These are phyloP conservation scores for Ganoderma resinaceum DNA, from an alignment of 1,284 basidiomycete species.

Conservation along the genomic window DNA sequence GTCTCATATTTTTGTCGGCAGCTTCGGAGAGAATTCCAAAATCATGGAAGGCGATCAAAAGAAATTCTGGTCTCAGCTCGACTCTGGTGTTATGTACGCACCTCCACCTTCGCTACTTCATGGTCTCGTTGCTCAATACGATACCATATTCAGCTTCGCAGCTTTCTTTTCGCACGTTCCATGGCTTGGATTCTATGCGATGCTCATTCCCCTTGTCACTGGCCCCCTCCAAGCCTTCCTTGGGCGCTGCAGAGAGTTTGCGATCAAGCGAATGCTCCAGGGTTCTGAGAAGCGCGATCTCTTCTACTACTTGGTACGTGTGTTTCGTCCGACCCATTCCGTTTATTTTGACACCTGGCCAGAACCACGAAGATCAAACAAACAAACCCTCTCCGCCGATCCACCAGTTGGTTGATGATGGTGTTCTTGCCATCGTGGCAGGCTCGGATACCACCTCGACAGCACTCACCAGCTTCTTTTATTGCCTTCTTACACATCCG, in stretches of 20 bases:
- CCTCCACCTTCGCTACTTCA: neutral
- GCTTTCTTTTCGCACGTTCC: conserved; percentile 7
- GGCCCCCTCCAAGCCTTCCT: conserved; percentile 4
- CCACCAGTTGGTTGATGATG: conserved; percentile 50
- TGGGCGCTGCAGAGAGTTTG: conserved; percentile 8
- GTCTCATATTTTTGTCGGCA: conserved; percentile 54
- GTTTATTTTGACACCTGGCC: conserved; percentile 29
- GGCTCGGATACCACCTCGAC: conserved; percentile 65
- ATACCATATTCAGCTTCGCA: neutral
- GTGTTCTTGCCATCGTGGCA: conserved; percentile 58
- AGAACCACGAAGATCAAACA: conserved; percentile 56
- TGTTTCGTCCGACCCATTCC: conserved; percentile 7
- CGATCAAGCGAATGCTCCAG: conserved; percentile 14
- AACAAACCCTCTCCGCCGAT: conserved; percentile 47
- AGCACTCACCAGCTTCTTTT: conserved; percentile 53
- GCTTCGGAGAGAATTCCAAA: conserved; percentile 27
- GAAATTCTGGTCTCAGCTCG: neutral
- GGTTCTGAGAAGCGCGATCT: conserved; percentile 52
- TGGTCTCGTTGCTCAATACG: neutral
- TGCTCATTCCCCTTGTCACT: neutral
- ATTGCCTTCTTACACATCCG: conserved; percentile 53
- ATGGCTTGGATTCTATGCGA: conserved; percentile 5
- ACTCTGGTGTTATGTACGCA: neutral
- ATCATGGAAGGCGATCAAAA: conserved; percentile 6
- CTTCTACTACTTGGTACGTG: conserved; percentile 51